A percentile compares a stretch with the other conserved stretches of the same genome.
These are phyloP conservation scores for Penicillium sp. DNA, from an alignment of 2,329 filamentous ascomycete species.

Conservation along the genomic window DNA sequence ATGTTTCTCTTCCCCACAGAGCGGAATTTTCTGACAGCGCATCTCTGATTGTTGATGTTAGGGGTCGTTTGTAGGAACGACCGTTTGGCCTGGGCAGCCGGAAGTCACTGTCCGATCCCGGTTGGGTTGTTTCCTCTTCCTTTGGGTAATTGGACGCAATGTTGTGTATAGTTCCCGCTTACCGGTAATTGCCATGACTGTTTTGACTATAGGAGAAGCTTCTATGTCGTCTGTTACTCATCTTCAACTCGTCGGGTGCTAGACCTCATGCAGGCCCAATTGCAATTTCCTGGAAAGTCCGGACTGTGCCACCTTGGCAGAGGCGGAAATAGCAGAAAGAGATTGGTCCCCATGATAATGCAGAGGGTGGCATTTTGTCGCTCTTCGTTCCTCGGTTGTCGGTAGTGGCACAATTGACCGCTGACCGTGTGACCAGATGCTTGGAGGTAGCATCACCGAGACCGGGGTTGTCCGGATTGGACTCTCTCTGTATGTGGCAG, in stretches of 20 bases:
- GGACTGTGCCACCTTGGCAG: conserved; percentile 4
- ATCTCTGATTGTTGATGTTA: neutral
- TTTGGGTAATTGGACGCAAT: conserved; percentile 3
- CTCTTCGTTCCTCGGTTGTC: neutral
- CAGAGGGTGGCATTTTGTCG: conserved; percentile 10
- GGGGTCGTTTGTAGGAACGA: conserved; percentile 16
- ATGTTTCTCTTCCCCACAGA: neutral
- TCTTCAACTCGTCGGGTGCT: conserved; percentile 3
- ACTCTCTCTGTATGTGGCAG: neutral
- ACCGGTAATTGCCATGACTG: conserved; percentile 3
- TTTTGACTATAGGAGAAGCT: conserved; percentile 11
- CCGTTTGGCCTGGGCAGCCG: conserved; percentile 19
- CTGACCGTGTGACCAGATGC: conserved; percentile 16
- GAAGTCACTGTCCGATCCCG: conserved; percentile 16
- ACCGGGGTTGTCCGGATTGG: conserved; percentile 2
- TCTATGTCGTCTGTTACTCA: conserved; percentile 20
- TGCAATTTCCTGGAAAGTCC: conserved; percentile 22
- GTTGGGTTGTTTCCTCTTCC: conserved; percentile 2
- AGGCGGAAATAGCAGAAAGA: conserved; percentile 1
- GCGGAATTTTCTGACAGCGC: conserved; percentile 7
- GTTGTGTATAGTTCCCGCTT: conserved; percentile 7
- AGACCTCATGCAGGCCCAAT: conserved; percentile 13
- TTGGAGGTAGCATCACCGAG: conserved; percentile 9
- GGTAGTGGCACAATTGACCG: conserved; percentile 7
- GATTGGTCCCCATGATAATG: neutral